phyloP scores from a whole-genome alignment of 805 yeast genomes.

The Tetrapisispora nanseiensis region DNA sequence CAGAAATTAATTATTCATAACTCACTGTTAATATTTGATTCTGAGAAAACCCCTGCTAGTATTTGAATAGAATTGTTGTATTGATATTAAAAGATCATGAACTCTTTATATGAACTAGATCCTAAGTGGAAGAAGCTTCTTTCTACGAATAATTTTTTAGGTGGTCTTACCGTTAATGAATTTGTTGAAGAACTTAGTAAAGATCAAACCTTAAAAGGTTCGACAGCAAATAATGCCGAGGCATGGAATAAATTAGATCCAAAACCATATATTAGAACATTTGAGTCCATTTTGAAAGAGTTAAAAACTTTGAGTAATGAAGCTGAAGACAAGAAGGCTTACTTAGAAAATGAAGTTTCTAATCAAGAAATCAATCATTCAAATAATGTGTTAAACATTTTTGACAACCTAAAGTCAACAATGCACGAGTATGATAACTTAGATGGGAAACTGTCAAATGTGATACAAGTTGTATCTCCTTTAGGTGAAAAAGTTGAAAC shows the following conservation, averaged over 20 bases:
- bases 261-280: slow-evolving; percentile 87
- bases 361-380: slow-evolving; percentile 59
- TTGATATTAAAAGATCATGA: too few relatives aligned
- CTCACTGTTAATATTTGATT: too few relatives aligned
- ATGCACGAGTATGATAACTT: slow-evolving; percentile 17
- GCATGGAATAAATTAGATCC: slow-evolving; percentile 50
- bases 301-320: slow-evolving; percentile 52
- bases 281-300: slow-evolving; percentile 75
- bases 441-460: slow-evolving; percentile 32
- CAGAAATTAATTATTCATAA: too few relatives aligned
- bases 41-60: too few relatives aligned
- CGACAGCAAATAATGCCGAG: slow-evolving; percentile 1
- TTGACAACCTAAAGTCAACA: slow-evolving; percentile 15
- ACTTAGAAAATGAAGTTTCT: slow-evolving; percentile 48
- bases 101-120: slow-evolving; percentile 48
- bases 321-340: slow-evolving; percentile 39
- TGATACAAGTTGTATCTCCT: slow-evolving; percentile 54
- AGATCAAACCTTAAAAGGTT: slow-evolving; percentile 36
- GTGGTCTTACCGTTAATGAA: slow-evolving; percentile 63
- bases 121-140: slow-evolving; percentile 49
- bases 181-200: slow-evolving; percentile 72
- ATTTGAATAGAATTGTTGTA: too few relatives aligned
- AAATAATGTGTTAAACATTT: slow-evolving; percentile 44
- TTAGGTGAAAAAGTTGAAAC: slow-evolving; percentile 58
- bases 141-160: slow-evolving; percentile 52